These are phyloP conservation scores for Paramecium octaurelia DNA, from an alignment of 73 alveolate species.

Conservation along the genomic window DNA sequence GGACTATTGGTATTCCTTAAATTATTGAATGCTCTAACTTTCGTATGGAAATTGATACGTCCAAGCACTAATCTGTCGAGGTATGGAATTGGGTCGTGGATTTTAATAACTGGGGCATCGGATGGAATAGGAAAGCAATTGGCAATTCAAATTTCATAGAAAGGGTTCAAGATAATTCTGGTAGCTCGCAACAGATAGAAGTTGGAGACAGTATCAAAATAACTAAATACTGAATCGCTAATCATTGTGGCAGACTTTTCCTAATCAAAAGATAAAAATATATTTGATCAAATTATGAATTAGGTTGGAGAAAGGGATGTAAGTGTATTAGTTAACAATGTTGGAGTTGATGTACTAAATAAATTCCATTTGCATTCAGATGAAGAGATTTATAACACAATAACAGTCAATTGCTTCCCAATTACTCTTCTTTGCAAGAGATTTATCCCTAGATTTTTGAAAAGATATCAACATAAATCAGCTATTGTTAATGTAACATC, in stretches of 20 bases:
- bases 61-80: not conserved
- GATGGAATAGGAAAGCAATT: constrained; percentile 59
- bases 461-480: constrained; percentile 28
- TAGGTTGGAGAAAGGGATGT: constrained; percentile 27
- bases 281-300: constrained; percentile 7
- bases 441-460: constrained; percentile 21
- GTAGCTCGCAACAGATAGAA: constrained; percentile 54
- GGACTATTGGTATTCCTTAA: not conserved
- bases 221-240: not conserved
- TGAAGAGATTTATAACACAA: not conserved
- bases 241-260: constrained; percentile 52
- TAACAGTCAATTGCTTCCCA: constrained; percentile 42
- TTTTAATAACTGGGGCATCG: constrained; percentile 59
- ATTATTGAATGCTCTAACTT: not conserved
- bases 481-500: constrained; percentile 59
- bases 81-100: constrained; percentile 53
- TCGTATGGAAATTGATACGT: not conserved
- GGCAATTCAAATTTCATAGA: constrained; percentile 1
- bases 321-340: constrained; percentile 43
- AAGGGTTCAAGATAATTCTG: not conserved
- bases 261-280: not conserved
- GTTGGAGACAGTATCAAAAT: constrained; percentile 8
- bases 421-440: constrained; percentile 2
- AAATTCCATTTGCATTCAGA: constrained; percentile 33
- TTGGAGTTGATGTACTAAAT: constrained; percentile 49